These are phyloP conservation scores for Davidsoniella eucalypti DNA, from an alignment of 2,329 filamentous ascomycete genomes.

Conservation along the genomic window DNA sequence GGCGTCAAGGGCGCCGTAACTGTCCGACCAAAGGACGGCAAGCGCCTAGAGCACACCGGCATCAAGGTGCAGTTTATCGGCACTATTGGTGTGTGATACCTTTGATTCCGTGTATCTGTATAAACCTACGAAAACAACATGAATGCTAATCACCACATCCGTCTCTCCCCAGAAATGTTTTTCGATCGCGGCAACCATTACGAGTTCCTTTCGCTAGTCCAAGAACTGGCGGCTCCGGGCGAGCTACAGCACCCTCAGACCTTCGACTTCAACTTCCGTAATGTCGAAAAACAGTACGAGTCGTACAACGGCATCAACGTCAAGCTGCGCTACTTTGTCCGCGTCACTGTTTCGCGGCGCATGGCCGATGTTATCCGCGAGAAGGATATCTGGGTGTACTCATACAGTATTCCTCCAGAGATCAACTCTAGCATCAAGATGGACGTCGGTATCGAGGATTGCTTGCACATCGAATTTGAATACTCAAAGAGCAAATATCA, in stretches of 20 bases:
- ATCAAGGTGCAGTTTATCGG: constrained; percentile 99
- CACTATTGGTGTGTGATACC: constrained; percentile 57
- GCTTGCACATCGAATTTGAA: constrained; percentile 97
- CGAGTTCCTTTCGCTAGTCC: constrained; percentile 92
- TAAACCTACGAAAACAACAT: constrained; percentile 2
- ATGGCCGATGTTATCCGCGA: constrained; percentile 98
- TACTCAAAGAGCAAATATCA: constrained; percentile 99
- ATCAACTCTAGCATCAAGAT: constrained; percentile 99
- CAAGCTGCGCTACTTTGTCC: constrained; percentile 94
- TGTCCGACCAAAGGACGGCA: constrained; percentile 91
- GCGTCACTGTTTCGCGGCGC: constrained; percentile 85
- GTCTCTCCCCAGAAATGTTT: constrained; percentile 67
- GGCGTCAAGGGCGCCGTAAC: constrained; percentile 95
- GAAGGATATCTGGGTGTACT: constrained; percentile 99
- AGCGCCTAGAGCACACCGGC: constrained; percentile 90
- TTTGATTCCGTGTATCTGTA: constrained; percentile 3
- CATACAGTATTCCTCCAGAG: constrained; percentile 93
- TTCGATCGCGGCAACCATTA: constrained; percentile 98
- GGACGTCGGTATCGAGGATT: constrained; percentile 99
- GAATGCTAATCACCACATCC: constrained; percentile 1
- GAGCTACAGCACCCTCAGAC: constrained; percentile 98
- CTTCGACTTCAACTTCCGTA: constrained; percentile 99
- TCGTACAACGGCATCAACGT: constrained; percentile 99
- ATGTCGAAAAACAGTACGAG: constrained; percentile 99
- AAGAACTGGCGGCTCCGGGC: constrained; percentile 89